Conservation (phyloP, 2,329 filamentous ascomycete species). For the Pyrenophora teres region DNA sequence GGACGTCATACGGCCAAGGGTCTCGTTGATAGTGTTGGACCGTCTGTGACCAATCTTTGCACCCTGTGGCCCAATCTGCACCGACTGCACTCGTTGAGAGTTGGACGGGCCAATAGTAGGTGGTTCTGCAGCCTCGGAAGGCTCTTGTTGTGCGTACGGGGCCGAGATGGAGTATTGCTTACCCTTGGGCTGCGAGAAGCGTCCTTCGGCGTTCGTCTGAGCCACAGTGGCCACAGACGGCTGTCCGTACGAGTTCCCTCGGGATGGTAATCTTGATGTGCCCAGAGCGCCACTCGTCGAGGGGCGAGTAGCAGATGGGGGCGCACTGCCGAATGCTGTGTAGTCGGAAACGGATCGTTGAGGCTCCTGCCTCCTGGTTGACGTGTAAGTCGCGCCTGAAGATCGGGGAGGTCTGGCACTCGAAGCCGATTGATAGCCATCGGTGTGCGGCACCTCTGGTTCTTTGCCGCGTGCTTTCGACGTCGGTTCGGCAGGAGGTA, state of each 20-base stretch:
- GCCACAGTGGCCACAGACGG: slow-evolving; percentile 86
- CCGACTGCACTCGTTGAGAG: slow-evolving; percentile 58
- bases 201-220: slow-evolving; percentile 85
- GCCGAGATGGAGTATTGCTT: slow-evolving; percentile 75
- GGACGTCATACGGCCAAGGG: slow-evolving; percentile 79
- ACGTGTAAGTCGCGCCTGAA: slow-evolving; percentile 31
- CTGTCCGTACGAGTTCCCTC: slow-evolving; percentile 80
- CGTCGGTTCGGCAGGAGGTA: slow-evolving; percentile 44
- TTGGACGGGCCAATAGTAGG: slow-evolving; percentile 65
- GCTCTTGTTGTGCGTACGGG: slow-evolving; percentile 61
- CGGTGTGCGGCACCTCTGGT: slow-evolving; percentile 52
- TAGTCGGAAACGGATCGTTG: slow-evolving; percentile 59
- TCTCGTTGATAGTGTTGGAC: slow-evolving; percentile 69
- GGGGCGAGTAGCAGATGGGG: slow-evolving; percentile 61
- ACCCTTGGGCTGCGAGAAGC: slow-evolving; percentile 76
- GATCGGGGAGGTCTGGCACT: slow-evolving; percentile 30
- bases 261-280: slow-evolving; percentile 68
- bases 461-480: slow-evolving; percentile 58
- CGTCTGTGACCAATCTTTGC: slow-evolving; percentile 63
- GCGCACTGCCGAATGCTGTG: slow-evolving; percentile 47
- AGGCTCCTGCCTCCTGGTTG: slow-evolving; percentile 49
- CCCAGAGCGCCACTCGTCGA: slow-evolving; percentile 79
- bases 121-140: slow-evolving; percentile 36
- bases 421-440: slow-evolving; percentile 43
- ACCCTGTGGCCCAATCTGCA: slow-evolving; percentile 47